Base-by-base conservation (phyloP, 768 basidiomycete species). In the Boletus tomentosulus region DNA sequence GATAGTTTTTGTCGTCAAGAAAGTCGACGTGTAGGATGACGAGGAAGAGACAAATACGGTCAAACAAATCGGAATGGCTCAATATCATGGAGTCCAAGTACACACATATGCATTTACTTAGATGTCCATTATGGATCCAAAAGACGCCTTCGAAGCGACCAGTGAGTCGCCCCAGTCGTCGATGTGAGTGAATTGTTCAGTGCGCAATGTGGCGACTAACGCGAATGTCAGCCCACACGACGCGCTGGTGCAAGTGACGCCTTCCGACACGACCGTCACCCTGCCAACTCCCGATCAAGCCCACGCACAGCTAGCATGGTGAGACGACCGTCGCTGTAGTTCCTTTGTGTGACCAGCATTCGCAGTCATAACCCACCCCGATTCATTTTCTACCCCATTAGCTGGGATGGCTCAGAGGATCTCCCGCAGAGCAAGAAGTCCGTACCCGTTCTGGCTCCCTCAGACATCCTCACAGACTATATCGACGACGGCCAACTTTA, bases 401-500 rank as follows among this genome's bases (percentile, higher is more conserved):
- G 64, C 35, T 61, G 64, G 57, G 66, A 65, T 39, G 63, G 57
- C 3, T 55, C 57, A 22, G 55, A 60, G 9, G 57, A 57, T 50
- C 48, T 56, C 54, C 48, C 52, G 78, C 16, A 71, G 37, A 34
- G 7, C 28, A 45, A 55, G 39, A 46, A 25, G 30, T 24, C 30
- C 12, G 12, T 11, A 42, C 28, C 31, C 4, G 28, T 16, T 27
- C 16, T 30, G 13, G 47, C 31, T 33, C 31, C 9, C 31, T 24
- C 22, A 6, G 41, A 38, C 25, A 37, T 50, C 3, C 24, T 27
- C 16, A 44, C 44, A 46, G 42, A 57, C 11, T 41, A 33, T n/a
- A 16, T 27, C 1, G 49, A 57, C n/a, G 78, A 79, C 57, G 78
- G 74, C 48, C 62, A 74, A 38, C 66, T 75, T 51, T 65, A 51